Percentiles rank a stretch among this genome's conserved stretches.
Evolutionary conservation across 768 basidiomycete genomes (phyloP).

Genomic region (Mycena amicta): DNA sequence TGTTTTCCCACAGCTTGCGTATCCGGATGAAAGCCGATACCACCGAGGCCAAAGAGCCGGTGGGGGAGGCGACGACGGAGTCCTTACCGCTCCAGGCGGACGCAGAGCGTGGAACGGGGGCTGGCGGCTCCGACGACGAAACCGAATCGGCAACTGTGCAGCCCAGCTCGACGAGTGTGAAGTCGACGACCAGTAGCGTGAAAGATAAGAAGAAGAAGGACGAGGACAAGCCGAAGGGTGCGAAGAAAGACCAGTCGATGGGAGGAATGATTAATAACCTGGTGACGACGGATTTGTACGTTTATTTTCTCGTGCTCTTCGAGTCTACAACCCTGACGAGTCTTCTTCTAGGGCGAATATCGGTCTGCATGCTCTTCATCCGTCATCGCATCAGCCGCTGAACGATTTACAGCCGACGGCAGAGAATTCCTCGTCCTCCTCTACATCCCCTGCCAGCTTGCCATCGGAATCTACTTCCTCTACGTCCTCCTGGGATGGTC

Average conservation of each 20-base stretch:
- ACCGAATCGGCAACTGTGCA: constrained; percentile 7
- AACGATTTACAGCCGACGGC: constrained; percentile 3
- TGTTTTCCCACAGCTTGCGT: constrained; percentile 53
- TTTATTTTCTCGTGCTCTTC: not conserved
- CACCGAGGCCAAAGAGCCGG: constrained; percentile 15
- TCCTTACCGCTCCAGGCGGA: too few relatives aligned
- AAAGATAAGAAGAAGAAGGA: constrained; percentile 39
- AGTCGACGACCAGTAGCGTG: constrained; percentile 3
- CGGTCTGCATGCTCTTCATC: not conserved
- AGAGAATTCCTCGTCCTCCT: constrained; percentile 14
- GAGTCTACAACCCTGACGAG: not conserved
- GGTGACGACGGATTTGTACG: constrained; percentile 58
- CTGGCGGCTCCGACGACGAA: not conserved
- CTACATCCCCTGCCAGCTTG: constrained; percentile 27
- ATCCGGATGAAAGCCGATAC: constrained; percentile 59
- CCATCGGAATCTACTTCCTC: constrained; percentile 47
- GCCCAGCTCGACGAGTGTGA: constrained; percentile 13
- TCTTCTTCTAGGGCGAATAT: not conserved
- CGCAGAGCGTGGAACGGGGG: too few relatives aligned
- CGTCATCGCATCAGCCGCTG: not conserved
- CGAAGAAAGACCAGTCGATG: constrained; percentile 41
- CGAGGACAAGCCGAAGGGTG: constrained; percentile 5
- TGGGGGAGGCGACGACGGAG: not conserved
- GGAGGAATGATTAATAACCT: constrained; percentile 80
- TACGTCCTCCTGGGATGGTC: constrained; percentile 28